phyloP scores from a whole-genome alignment of 495 filamentous ascomycete species.

The Tuber calosporum region DNA sequence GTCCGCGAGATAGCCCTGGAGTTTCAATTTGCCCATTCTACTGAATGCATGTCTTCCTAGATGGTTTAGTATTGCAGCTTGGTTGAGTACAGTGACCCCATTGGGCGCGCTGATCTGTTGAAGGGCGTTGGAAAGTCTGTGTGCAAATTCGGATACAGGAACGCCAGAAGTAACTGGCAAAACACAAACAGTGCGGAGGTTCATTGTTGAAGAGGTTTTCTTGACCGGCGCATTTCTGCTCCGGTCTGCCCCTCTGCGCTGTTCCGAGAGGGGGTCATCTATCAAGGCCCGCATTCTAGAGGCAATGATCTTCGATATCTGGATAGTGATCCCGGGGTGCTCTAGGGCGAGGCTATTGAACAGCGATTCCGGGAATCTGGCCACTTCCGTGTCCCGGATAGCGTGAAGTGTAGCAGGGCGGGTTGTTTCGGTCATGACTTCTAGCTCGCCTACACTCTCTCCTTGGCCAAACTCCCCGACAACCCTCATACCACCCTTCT shows the following conservation, averaged over 20 bases:
- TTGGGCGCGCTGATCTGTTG: slow-evolving; percentile 80
- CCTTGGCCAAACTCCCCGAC: slow-evolving; percentile 92
- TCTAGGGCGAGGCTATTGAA: slow-evolving; percentile 97
- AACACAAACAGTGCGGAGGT: slow-evolving; percentile 86
- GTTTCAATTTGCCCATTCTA: slow-evolving; percentile 91
- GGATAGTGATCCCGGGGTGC: slow-evolving; percentile 96
- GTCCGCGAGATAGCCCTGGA: slow-evolving; percentile 93
- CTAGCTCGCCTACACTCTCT: slow-evolving; percentile 92
- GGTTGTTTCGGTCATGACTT: slow-evolving; percentile 90
- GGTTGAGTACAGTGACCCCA: slow-evolving; percentile 86
- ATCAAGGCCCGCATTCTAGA: slow-evolving; percentile 85
- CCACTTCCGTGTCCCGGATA: slow-evolving; percentile 91
- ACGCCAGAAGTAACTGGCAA: slow-evolving; percentile 85
- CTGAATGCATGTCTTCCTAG: slow-evolving; percentile 93
- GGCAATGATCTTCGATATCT: slow-evolving; percentile 97
- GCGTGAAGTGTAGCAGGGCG: slow-evolving; percentile 86
- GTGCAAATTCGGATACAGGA: slow-evolving; percentile 90
- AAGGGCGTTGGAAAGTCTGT: slow-evolving; percentile 76
- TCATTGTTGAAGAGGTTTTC: slow-evolving; percentile 76
- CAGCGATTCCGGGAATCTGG: slow-evolving; percentile 88
- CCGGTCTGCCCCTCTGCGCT: slow-evolving; percentile 45
- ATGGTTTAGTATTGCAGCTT: slow-evolving; percentile 87
- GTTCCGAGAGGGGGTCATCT: slow-evolving; percentile 68
- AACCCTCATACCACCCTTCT: slow-evolving; percentile 76
- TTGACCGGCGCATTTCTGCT: slow-evolving; percentile 49